These are phyloP conservation scores for Fusarium keratoplasticum DNA, from an alignment of 2,329 filamentous ascomycete genomes.

Conservation along the genomic window DNA sequence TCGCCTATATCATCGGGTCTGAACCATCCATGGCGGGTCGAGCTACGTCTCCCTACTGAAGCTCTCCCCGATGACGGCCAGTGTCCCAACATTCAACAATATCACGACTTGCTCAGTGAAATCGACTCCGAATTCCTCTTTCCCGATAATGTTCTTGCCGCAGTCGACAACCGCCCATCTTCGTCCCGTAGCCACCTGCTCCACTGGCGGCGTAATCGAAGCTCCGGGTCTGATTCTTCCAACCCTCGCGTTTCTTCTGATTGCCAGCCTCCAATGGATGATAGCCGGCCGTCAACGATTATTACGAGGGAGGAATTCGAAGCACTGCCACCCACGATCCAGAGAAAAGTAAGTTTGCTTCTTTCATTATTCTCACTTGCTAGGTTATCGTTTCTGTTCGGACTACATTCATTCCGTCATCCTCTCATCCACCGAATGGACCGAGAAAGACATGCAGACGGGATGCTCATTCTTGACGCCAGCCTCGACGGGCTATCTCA, in stretches of 20 bases:
- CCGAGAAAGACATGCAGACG: slow-evolving; percentile 7
- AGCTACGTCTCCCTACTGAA: slow-evolving; percentile 30
- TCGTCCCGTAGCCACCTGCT: slow-evolving; percentile 44
- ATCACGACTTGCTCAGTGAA: slow-evolving; percentile 38
- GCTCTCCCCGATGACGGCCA: slow-evolving; percentile 12
- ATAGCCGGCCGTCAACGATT: slow-evolving; percentile 41
- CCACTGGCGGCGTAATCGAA: slow-evolving; percentile 36
- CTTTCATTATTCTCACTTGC: slow-evolving; percentile 23
- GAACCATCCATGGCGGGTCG: slow-evolving; percentile 31
- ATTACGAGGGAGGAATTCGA: slow-evolving; percentile 60
- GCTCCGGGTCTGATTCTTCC: slow-evolving; percentile 25
- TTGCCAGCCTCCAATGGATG: slow-evolving; percentile 23
- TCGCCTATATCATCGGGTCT: slow-evolving; percentile 14
- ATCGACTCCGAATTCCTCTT: slow-evolving; percentile 39
- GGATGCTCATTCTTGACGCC: slow-evolving; percentile 7
- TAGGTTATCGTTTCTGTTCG: slow-evolving; percentile 10
- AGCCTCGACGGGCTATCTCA: slow-evolving; percentile 3
- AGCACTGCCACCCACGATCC: slow-evolving; percentile 64
- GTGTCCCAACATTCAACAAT: slow-evolving; percentile 27
- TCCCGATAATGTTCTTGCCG: slow-evolving; percentile 25
- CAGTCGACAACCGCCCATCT: slow-evolving; percentile 41
- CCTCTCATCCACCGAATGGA: background rate
- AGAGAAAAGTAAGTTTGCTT: slow-evolving; percentile 65
- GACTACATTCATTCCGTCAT: slow-evolving; percentile 1
- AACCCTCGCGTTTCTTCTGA: slow-evolving; percentile 43